Conservation (phyloP, 73 alveolate species). For the Paramecium bursaria region DNA sequence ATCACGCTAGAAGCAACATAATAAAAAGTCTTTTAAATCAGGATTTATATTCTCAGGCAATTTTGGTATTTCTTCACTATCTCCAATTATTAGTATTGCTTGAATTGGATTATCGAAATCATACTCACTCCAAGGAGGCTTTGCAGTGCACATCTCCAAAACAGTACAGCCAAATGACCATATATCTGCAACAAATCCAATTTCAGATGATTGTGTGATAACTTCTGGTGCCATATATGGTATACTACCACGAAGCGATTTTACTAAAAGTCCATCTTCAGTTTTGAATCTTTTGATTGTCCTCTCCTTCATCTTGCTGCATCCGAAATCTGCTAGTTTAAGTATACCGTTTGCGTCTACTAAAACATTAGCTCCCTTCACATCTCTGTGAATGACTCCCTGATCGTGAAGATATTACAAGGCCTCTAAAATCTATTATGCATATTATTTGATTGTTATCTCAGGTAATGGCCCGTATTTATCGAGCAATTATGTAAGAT, state of each 20-base stretch:
- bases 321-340: slow-evolving; percentile 94
- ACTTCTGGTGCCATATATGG: slow-evolving; percentile 73
- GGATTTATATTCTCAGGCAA: slow-evolving; percentile 65
- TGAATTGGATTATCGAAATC: slow-evolving; percentile 58
- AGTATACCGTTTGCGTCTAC: slow-evolving; percentile 84
- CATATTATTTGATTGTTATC: slow-evolving; percentile 43
- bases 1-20: slow-evolving; percentile 64
- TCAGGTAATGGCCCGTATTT: slow-evolving; percentile 61
- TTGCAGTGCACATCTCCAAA: slow-evolving; percentile 68
- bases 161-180: slow-evolving; percentile 75
- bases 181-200: slow-evolving; percentile 53
- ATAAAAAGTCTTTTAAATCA: slow-evolving; percentile 25
- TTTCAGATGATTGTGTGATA: not conserved
- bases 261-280: not conserved
- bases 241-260: slow-evolving; percentile 51
- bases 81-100: slow-evolving; percentile 58
- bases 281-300: slow-evolving; percentile 57
- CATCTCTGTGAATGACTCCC: slow-evolving; percentile 90
- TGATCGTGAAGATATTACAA: slow-evolving; percentile 79
- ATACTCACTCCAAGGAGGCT: slow-evolving; percentile 70
- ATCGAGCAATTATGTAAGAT: slow-evolving; percentile 49
- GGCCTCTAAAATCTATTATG: slow-evolving; percentile 80
- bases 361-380: slow-evolving; percentile 92
- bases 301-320: slow-evolving; percentile 63
- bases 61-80: slow-evolving; percentile 63